phyloP scores from a whole-genome alignment of 1,284 basidiomycete genomes.

The Fomitopsis schrenkii region DNA sequence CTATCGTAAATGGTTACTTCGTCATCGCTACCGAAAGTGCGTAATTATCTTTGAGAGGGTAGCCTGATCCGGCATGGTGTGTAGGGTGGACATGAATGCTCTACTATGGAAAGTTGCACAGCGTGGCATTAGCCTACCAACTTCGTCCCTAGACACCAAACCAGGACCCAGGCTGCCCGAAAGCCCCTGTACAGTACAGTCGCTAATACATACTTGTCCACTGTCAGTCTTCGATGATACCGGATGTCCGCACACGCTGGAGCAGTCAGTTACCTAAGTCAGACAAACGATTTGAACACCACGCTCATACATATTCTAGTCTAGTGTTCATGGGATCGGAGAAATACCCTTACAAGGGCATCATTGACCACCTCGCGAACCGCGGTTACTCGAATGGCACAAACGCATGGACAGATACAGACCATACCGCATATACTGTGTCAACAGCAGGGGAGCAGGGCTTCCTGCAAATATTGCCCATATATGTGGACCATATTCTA shows the following conservation, averaged over 20 bases:
- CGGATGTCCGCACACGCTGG: conserved; percentile 91
- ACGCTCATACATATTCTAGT: conserved; percentile 32
- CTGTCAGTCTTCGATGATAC: conserved; percentile 83
- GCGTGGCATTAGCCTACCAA: neutral
- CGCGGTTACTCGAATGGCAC: conserved; percentile 94
- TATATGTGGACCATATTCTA: conserved; percentile 96
- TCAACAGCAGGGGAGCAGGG: conserved; percentile 97
- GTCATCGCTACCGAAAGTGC: conserved; percentile 89
- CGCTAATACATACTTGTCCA: neutral
- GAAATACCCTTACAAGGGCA: conserved; percentile 95
- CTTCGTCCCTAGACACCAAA: neutral
- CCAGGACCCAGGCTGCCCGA: neutral
- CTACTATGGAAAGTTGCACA: neutral
- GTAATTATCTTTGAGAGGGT: conserved; percentile 19
- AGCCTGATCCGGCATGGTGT: neutral
- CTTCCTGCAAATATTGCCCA: conserved; percentile 90
- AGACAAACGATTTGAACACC: neutral
- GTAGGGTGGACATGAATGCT: neutral
- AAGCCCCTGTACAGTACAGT: neutral
- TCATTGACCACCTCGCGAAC: conserved; percentile 96
- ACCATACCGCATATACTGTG: conserved; percentile 93
- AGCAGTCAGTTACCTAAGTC: conserved; percentile 59
- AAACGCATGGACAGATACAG: conserved; percentile 82
- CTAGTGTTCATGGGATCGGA: conserved; percentile 94
- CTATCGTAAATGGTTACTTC: conserved; percentile 92